These are phyloP conservation scores for Penicillium sp. DNA, from an alignment of 2,329 filamentous ascomycete genomes.

Conservation along the genomic window DNA sequence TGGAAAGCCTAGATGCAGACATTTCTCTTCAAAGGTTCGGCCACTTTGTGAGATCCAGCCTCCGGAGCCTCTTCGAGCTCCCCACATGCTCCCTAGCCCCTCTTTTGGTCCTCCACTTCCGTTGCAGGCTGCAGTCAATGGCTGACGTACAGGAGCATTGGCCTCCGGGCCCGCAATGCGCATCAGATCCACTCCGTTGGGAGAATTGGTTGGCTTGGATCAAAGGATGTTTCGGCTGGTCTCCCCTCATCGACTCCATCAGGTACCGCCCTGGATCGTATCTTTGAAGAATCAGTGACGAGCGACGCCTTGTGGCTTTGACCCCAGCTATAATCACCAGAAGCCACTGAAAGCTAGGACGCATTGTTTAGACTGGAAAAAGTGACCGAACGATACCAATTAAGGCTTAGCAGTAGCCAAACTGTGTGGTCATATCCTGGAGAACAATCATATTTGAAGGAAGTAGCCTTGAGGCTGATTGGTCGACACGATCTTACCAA, in stretches of 20 bases:
- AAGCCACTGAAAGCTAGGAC: not conserved
- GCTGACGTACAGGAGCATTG: not conserved
- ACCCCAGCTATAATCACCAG: not conserved
- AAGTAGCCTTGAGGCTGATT: not conserved
- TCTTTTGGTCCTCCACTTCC: not conserved
- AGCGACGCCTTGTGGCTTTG: not conserved
- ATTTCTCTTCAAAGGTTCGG: not conserved
- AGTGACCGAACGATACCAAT: not conserved
- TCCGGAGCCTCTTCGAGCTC: conserved; percentile 1
- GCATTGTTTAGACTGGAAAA: not conserved
- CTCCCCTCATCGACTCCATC: not conserved
- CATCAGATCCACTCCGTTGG: not conserved
- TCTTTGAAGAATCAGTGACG: not conserved
- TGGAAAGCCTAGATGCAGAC: not conserved
- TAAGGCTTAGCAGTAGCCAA: not conserved
- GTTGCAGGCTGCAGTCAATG: not conserved
- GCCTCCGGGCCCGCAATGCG: not conserved
- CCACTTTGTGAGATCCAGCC: not conserved
- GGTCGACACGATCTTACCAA: not conserved
- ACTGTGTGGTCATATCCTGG: not conserved
- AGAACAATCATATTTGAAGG: not conserved
- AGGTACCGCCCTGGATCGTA: not conserved
- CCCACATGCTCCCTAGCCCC: conserved; percentile 2
- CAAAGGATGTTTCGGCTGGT: not conserved
- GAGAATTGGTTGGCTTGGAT: not conserved